Evolutionary conservation across 2,329 filamentous ascomycete genomes (phyloP), one percentile per base, ranked within the genome.

Genomic region (Hymenoscyphus fraxineus): DNA sequence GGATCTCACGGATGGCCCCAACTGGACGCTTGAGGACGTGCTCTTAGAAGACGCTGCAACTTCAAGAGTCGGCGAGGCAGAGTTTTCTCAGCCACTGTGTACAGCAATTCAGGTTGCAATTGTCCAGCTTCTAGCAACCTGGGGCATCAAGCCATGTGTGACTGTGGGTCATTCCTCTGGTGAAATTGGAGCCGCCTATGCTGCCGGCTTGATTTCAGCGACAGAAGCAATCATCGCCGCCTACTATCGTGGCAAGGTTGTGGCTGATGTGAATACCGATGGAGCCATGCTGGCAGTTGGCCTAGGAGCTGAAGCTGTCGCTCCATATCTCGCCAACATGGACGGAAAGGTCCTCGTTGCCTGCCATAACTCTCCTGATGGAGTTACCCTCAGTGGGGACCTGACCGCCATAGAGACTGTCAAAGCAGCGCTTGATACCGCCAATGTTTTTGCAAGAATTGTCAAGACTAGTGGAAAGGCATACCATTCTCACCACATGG

Each of bases 401-500:
- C 5, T 39, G 6, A 7, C 16, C 12, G 12, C 16, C 27, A 55
- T 55, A 15, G 51, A 27, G 12, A 19, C 12, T 27, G 16, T 55
- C 16, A 16, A 22, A 31, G 4, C 6, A 31, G 19, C 9, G 16
- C 22, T 55, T 22, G 12, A 55, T 22, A 7, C 6, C 2, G 16
- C 12, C 27, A 19, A 19, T 31, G 13, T 55, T 10, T 61, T 40
- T 15, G 35, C 15, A 3, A 39, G 60, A 15, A 38, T 16, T 9
- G 7, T 60, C 5, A 15, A 39, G 16, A 64, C 59, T 10, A 77
- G 78, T 19, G 76, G 77, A 60, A 77, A 73, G 4, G 78, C 79
- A 0, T 80, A 79, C 65, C 79, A 80, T 47, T 67, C 71, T 4
- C 68, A 67, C 3, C 72, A 75, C 39, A 76, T 76, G 74, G 39